Evolutionary conservation across 1,139 yeast species (phyloP), one percentile per base, ranked within the genome.

Genomic region (Saccharomyces hybrid): DNA sequence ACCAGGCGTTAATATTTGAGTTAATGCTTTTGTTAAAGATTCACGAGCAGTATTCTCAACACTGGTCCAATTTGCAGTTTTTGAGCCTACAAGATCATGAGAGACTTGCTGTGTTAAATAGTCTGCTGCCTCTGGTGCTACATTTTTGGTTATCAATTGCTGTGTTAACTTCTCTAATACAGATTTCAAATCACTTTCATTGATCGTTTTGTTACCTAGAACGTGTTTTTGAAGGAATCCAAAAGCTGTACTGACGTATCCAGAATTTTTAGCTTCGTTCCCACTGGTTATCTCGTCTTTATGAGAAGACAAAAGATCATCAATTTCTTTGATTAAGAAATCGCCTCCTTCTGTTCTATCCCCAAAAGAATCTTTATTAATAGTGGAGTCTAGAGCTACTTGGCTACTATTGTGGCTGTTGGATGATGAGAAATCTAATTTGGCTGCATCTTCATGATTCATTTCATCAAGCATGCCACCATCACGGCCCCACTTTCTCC

Each of bases 1-100:
- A 59, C 91, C 88, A 11, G 99, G 99, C 0, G 99, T 91, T 59
- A 93, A 75, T 49, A 91, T 82, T 64, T 87, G 85, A 49, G 91
- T 83, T 52, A 93, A 74, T 52, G 93, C 91, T 44, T 83, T 88
- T 1, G 83, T 80, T 68, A 93, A 76, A 2, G 96, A 80, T 48
- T 79, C 79, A 59, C 83, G 77, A 7, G 84, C 86, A 1, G 86
- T 79, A 27, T 77, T 73, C 54, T 80, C 82, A 0, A 79, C 80
- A 5, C 84, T 75, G 0, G 88, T 81, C 80, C 88, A 85, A 57
- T 75, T 80, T 53, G 80, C 81, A 0, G 89, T 83, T 55, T 80
- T 83, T 20, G 85, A 78, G 0, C 91, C 91, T 3, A 82, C 73
- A 38, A 85, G 67, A 51, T 80, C 82, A 58, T 76, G 76, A 51